Conservation (phyloP, 331 rosid species). For the Malus hybrid region DNA sequence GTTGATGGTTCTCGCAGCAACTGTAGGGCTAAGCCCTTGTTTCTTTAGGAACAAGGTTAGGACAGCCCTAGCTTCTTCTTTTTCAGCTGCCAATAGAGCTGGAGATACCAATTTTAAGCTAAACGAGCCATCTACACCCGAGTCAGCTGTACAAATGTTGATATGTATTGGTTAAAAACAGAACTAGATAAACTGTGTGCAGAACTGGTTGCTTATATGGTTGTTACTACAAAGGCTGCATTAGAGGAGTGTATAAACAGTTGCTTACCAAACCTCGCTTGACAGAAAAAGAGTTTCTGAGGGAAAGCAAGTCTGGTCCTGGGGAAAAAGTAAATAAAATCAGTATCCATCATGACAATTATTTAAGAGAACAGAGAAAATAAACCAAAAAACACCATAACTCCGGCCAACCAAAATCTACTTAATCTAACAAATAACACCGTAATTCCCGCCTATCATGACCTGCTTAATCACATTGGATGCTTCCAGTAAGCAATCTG, state of each 20-base stretch:
- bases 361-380: background rate
- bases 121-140: slow-evolving; percentile 44
- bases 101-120: slow-evolving; percentile 42
- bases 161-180: slow-evolving; percentile 1
- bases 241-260: slow-evolving; percentile 3
- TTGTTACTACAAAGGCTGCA: slow-evolving; percentile 4
- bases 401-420: background rate
- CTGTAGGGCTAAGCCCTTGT: slow-evolving; percentile 64
- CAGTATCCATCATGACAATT: background rate
- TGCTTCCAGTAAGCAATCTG: background rate
- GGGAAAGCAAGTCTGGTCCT: slow-evolving; percentile 49
- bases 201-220: background rate
- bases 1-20: slow-evolving; percentile 71
- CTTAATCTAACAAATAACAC: background rate
- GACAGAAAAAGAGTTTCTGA: slow-evolving; percentile 45
- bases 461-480: background rate
- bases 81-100: slow-evolving; percentile 74
- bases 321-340: slow-evolving; percentile 16
- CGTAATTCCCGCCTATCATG: background rate
- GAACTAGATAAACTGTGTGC: background rate
- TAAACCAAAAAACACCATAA: background rate
- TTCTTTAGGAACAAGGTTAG: slow-evolving; percentile 73
- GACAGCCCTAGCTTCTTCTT: slow-evolving; percentile 92
- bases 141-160: slow-evolving; percentile 26
- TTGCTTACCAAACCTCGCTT: slow-evolving; percentile 54